phyloP scores from a whole-genome alignment of 2,329 filamentous ascomycete genomes.

The Ilyonectria mors-panacis region DNA sequence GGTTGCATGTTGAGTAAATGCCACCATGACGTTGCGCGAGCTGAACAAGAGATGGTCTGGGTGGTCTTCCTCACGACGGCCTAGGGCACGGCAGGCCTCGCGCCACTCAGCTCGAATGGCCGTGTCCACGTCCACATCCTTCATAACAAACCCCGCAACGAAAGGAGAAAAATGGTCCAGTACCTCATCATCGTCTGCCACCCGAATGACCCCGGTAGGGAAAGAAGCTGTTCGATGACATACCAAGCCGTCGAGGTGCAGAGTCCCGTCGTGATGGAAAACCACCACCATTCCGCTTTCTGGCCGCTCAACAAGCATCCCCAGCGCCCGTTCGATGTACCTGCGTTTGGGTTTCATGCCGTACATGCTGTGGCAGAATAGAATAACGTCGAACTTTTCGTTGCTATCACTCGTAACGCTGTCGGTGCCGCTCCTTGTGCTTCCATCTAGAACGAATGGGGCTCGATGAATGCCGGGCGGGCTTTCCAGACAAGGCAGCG shows the following conservation, averaged over 20 bases:
- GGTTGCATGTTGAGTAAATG: slow-evolving; percentile 64
- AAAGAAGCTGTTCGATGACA: slow-evolving; percentile 63
- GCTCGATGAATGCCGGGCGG: slow-evolving; percentile 55
- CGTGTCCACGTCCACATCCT: slow-evolving; percentile 50
- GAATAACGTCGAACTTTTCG: slow-evolving; percentile 66
- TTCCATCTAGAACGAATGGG: slow-evolving; percentile 55
- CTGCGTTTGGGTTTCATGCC: slow-evolving; percentile 66
- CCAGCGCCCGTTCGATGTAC: slow-evolving; percentile 63
- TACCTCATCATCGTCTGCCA: slow-evolving; percentile 60
- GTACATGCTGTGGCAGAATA: slow-evolving; percentile 78
- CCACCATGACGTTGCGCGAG: slow-evolving; percentile 64
- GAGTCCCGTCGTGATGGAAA: slow-evolving; percentile 66
- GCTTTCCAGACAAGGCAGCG: slow-evolving; percentile 59
- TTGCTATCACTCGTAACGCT: slow-evolving; percentile 42
- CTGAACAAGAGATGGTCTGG: slow-evolving; percentile 62
- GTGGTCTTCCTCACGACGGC: slow-evolving; percentile 54
- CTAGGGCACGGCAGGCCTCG: slow-evolving; percentile 64
- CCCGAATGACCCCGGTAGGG: slow-evolving; percentile 59
- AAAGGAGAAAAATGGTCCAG: slow-evolving; percentile 69
- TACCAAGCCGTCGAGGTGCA: slow-evolving; percentile 64
- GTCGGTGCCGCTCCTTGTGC: not conserved
- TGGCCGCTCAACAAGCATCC: slow-evolving; percentile 60
- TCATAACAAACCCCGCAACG: slow-evolving; percentile 61
- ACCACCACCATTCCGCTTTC: slow-evolving; percentile 63
- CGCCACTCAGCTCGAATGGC: slow-evolving; percentile 61